These are phyloP conservation scores for Candida sp. DNA, from an alignment of 1,139 yeast species.

Conservation along the genomic window DNA sequence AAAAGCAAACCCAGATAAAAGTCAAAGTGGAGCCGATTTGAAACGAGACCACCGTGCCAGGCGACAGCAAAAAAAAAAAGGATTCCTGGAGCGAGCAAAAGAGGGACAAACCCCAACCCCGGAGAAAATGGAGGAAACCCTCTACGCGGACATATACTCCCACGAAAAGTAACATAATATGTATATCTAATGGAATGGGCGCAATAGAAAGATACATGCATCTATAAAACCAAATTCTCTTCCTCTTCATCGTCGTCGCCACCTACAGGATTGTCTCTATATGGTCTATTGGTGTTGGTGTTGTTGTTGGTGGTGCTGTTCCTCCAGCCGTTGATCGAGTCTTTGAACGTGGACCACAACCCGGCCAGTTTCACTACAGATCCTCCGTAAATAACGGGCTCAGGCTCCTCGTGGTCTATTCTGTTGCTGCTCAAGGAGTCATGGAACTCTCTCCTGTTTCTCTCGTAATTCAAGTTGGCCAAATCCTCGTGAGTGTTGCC, in stretches of 20 bases:
- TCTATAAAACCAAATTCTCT: conserved; percentile 17
- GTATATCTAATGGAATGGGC: background rate
- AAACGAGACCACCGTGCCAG: background rate
- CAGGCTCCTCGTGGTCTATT: conserved; percentile 15
- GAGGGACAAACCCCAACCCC: background rate
- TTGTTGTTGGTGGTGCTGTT: background rate
- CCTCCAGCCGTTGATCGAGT: conserved; percentile 21
- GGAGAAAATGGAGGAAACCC: background rate
- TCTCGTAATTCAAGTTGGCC: conserved; percentile 37
- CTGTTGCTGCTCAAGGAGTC: conserved; percentile 20
- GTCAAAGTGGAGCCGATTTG: background rate
- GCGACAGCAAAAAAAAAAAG: background rate
- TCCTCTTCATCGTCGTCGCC: conserved; percentile 29
- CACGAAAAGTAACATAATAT: background rate
- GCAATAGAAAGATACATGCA: background rate
- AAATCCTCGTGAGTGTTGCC: conserved; percentile 17
- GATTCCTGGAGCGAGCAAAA: too few relatives aligned
- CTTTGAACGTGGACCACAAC: conserved; percentile 26
- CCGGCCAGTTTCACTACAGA: conserved; percentile 4
- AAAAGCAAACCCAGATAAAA: background rate
- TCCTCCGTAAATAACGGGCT: conserved; percentile 10
- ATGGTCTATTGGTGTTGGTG: conserved; percentile 11
- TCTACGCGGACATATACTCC: background rate
- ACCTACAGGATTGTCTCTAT: conserved; percentile 22
- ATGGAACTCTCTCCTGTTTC: conserved; percentile 31